Evolutionary conservation across 139 green algal species (phyloP).

Genomic region (Spirogloea muscicola): DNA sequence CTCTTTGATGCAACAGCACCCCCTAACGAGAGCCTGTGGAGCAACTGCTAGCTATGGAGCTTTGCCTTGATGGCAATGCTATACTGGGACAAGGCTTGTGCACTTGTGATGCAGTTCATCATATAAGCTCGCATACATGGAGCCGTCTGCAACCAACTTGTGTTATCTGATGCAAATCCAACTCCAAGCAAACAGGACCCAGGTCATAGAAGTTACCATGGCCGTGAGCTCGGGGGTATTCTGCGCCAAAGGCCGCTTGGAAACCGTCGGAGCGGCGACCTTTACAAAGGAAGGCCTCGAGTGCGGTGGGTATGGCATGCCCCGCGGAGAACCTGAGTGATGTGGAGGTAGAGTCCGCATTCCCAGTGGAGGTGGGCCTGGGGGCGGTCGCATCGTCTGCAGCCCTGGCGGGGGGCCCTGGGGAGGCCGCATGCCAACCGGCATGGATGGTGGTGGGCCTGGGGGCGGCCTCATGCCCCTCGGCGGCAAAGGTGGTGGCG

Average conservation of each 20-base stretch:
- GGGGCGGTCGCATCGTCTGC: background rate
- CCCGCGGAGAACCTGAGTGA: no score
- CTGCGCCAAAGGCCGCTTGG: slow-evolving; percentile 26
- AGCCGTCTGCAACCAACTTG: no score
- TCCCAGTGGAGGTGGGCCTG: background rate
- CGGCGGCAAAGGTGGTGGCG: no score
- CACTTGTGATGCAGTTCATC: background rate
- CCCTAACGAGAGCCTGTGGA: background rate
- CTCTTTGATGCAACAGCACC: no score
- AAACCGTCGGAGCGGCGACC: slow-evolving; percentile 23
- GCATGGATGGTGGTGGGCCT: background rate
- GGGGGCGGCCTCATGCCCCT: slow-evolving; percentile 12
- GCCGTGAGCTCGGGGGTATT: slow-evolving; percentile 31
- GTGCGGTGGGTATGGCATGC: no score
- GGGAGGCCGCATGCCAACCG: slow-evolving; percentile 2
- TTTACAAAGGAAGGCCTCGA: slow-evolving; percentile 38
- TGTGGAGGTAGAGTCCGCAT: no score
- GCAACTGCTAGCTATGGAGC: background rate
- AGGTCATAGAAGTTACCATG: slow-evolving; percentile 16
- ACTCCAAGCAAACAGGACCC: no score
- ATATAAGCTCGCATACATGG: background rate
- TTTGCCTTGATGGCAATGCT: no score
- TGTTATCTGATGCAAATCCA: no score
- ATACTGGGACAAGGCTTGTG: background rate
- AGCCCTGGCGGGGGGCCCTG: slow-evolving; percentile 6